A percentile compares a stretch with the other conserved stretches of the same genome.
Evolutionary conservation across 805 yeast species (phyloP).

Genomic region (Hanseniaspora jakobsenii): DNA sequence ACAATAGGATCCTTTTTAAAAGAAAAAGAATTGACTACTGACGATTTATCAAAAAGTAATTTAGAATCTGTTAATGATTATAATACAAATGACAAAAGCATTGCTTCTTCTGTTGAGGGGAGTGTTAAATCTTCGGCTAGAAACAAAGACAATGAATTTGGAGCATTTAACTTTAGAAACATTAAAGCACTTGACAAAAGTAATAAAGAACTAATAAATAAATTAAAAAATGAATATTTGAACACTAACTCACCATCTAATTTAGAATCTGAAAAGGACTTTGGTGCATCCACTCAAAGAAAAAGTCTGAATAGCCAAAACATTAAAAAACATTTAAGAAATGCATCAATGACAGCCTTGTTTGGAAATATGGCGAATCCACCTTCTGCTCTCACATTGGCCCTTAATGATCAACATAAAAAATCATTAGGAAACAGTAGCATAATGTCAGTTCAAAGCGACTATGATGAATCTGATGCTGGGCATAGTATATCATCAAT

Average conservation of each 20-base stretch:
- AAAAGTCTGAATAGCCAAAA: no score
- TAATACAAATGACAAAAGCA: neutral
- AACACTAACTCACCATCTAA: no score
- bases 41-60: neutral
- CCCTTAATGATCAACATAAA: neutral
- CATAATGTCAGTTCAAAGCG: neutral
- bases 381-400: neutral
- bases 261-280: no score
- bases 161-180: conserved; percentile 83
- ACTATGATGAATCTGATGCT: neutral
- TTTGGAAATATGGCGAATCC: neutral
- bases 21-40: neutral
- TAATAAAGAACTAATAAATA: conserved; percentile 79
- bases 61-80: conserved; percentile 17
- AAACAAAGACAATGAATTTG: conserved; percentile 66
- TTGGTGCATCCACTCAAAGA: no score
- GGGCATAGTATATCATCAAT: neutral
- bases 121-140: conserved; percentile 40
- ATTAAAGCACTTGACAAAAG: conserved; percentile 84
- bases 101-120: conserved; percentile 41
- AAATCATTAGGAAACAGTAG: no score
- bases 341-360: conserved; percentile 8
- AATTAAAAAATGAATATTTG: conserved; percentile 72
- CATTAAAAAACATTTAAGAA: neutral
- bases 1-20: conserved; percentile 11